phyloP scores from a whole-genome alignment of 495 filamentous ascomycete genomes.

The Neurospora terricola region DNA sequence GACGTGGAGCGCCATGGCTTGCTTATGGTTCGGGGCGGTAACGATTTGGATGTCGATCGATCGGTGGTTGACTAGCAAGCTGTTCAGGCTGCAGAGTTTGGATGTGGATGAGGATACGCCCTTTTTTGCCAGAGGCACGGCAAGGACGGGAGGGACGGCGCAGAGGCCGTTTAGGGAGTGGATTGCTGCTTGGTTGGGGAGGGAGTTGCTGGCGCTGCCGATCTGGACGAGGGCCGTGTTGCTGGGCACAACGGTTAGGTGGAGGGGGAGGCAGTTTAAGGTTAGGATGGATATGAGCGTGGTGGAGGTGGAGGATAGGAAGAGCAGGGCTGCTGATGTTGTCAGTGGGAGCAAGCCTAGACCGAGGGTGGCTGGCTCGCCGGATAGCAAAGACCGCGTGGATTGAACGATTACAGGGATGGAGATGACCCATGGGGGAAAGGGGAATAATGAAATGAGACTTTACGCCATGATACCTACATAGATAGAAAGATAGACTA shows the following conservation, averaged over 20 bases:
- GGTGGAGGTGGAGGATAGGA: conserved; percentile 25
- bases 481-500: neutral
- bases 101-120: conserved; percentile 66
- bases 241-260: conserved; percentile 72
- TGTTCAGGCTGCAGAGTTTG: conserved; percentile 63
- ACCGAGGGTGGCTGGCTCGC: conserved; percentile 1
- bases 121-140: conserved; percentile 49
- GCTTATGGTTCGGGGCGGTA: conserved; percentile 58
- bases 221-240: conserved; percentile 84
- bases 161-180: conserved; percentile 56
- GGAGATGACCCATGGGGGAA: too few relatives aligned
- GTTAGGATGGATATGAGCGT: conserved; percentile 83
- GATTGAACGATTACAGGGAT: too few relatives aligned
- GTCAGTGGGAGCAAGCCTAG: neutral
- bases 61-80: conserved; percentile 56
- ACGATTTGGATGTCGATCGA: conserved; percentile 64
- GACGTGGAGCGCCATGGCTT: conserved; percentile 63
- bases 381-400: conserved; percentile 19
- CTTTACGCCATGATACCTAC: neutral
- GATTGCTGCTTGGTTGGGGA: conserved; percentile 74
- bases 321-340: neutral
- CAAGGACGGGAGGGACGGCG: conserved; percentile 23
- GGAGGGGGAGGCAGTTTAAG: conserved; percentile 74
- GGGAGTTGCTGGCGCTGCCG: conserved; percentile 72
- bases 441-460: neutral